Evolutionary conservation across 768 basidiomycete genomes (phyloP).

Genomic region (Rhodosporidiobolus odoratus): DNA sequence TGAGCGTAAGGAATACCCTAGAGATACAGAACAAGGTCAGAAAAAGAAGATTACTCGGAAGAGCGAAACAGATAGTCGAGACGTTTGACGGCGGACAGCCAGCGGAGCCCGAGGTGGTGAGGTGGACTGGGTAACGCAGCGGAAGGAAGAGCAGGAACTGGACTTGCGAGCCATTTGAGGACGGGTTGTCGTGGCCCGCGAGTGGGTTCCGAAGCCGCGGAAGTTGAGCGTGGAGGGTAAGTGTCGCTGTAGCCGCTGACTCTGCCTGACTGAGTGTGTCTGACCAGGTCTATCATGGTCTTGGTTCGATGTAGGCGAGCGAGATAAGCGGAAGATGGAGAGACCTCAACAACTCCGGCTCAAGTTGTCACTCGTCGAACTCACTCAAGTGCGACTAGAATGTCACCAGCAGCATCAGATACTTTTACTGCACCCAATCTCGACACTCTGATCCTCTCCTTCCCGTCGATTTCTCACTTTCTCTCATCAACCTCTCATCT

Average conservation of each 20-base stretch:
- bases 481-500: slow-evolving; percentile 3
- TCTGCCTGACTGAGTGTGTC: background rate
- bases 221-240: background rate
- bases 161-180: slow-evolving; percentile 33
- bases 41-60: too few relatives aligned
- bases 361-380: too few relatives aligned
- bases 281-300: too few relatives aligned
- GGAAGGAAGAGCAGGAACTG: background rate
- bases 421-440: too few relatives aligned
- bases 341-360: too few relatives aligned
- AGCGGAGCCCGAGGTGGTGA: too few relatives aligned
- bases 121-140: too few relatives aligned
- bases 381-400: too few relatives aligned
- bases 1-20: slow-evolving; percentile 34
- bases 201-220: background rate
- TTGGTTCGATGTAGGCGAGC: too few relatives aligned
- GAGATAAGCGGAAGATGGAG: too few relatives aligned
- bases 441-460: slow-evolving; percentile 3
- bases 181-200: background rate
- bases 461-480: slow-evolving; percentile 5
- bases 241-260: slow-evolving; percentile 18
- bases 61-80: too few relatives aligned
- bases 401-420: background rate
- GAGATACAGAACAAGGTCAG: background rate
- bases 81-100: too few relatives aligned